Conservation (phyloP, 2,329 filamentous ascomycete species). For the Oidium heveae region DNA sequence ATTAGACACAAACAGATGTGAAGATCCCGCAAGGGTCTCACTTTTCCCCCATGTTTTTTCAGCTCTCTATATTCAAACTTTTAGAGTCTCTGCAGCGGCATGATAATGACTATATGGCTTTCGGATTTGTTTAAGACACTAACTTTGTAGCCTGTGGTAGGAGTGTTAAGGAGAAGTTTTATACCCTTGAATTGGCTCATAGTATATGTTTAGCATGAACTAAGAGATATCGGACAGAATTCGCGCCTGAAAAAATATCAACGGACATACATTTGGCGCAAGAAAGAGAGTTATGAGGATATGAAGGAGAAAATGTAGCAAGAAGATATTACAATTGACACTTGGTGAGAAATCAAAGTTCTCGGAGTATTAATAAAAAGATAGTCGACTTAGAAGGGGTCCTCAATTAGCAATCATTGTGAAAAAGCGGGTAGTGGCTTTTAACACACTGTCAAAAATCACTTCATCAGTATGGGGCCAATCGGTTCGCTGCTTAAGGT, state of each 20-base stretch:
- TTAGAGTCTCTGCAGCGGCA: not conserved
- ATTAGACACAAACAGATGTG: not conserved
- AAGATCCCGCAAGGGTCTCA: not conserved
- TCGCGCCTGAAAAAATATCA: not conserved
- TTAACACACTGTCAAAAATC: not conserved
- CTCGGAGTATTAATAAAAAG: not conserved
- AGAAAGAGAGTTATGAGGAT: not conserved
- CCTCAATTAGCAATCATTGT: not conserved
- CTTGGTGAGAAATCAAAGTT: not conserved
- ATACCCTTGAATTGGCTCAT: not conserved
- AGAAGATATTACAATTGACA: not conserved
- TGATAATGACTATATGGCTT: not conserved
- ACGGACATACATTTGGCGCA: not conserved
- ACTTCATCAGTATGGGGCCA: not conserved
- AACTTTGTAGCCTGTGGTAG: not conserved
- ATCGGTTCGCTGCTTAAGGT: not conserved
- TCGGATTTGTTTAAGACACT: not conserved
- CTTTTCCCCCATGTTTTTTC: not conserved
- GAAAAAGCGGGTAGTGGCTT: not conserved
- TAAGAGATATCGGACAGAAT: not conserved
- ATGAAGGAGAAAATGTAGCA: not conserved
- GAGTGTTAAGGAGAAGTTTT: not conserved
- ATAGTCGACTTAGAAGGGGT: not conserved
- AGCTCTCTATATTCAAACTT: not conserved
- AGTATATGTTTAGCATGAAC: not conserved